A percentile compares a stretch with the other conserved stretches of the same genome.
Conservation (phyloP, 1,139 yeast genomes). For the Fermentozyma sake region DNA sequence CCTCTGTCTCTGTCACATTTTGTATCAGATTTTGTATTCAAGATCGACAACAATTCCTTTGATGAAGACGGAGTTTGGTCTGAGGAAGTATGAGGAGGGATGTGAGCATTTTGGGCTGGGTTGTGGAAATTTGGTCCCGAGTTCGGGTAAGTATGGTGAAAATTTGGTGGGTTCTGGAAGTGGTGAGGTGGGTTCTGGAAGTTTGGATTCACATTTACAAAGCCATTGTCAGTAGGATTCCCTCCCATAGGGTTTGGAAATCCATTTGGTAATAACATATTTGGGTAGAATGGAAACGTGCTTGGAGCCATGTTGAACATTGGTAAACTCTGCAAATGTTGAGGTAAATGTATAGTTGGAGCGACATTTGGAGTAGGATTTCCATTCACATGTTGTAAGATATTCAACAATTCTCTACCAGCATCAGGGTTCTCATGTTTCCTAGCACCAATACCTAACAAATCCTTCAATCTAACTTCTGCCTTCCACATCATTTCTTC, state of each 20-base stretch:
- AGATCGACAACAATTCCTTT: slow-evolving; percentile 48
- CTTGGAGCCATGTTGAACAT: no score
- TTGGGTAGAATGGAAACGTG: no score
- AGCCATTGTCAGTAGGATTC: no score
- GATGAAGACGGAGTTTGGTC: slow-evolving; percentile 42
- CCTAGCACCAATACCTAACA: slow-evolving; percentile 48
- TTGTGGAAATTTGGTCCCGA: not conserved
- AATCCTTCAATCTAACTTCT: slow-evolving; percentile 57
- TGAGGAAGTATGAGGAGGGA: slow-evolving; percentile 1
- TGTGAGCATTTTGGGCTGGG: not conserved
- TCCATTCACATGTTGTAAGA: slow-evolving; percentile 45
- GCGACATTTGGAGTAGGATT: slow-evolving; percentile 5
- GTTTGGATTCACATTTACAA: slow-evolving; percentile 13
- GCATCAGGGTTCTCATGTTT: slow-evolving; percentile 46
- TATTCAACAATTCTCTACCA: slow-evolving; percentile 68
- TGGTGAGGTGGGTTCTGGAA: slow-evolving; percentile 30
- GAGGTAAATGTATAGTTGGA: slow-evolving; percentile 20
- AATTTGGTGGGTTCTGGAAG: slow-evolving; percentile 5
- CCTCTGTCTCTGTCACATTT: slow-evolving; percentile 13
- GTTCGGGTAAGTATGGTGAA: slow-evolving; percentile 2
- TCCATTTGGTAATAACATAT: no score
- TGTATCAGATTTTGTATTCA: slow-evolving; percentile 28
- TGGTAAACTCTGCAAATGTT: slow-evolving; percentile 27
- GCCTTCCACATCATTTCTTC: slow-evolving; percentile 53
- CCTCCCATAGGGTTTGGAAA: no score